Conservation (phyloP, 192 early-diverging fungal species). For the Dissophora globulifera region DNA sequence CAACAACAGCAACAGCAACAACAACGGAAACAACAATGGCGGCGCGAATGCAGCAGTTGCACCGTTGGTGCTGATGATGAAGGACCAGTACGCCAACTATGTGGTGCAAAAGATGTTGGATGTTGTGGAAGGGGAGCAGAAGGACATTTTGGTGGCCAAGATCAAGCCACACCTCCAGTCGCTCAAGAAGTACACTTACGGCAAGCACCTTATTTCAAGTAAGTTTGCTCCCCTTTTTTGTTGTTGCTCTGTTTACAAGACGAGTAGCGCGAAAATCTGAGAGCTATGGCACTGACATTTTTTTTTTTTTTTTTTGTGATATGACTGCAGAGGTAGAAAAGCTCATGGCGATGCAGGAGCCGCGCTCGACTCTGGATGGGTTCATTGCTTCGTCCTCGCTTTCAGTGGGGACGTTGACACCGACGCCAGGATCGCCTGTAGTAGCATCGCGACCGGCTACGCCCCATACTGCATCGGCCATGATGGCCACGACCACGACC, state of each 20-base stretch:
- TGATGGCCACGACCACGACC: too few relatives aligned
- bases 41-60: too few relatives aligned
- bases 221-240: conserved; percentile 24
- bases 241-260: not conserved
- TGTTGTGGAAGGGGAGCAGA: conserved; percentile 91
- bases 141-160: conserved; percentile 84
- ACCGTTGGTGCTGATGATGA: conserved; percentile 96
- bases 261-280: too few relatives aligned
- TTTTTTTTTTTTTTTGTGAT: not conserved
- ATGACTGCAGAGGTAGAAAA: conserved; percentile 48
- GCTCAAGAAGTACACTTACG: conserved; percentile 97
- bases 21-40: too few relatives aligned
- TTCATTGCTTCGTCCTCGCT: conserved; percentile 13
- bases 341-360: conserved; percentile 37
- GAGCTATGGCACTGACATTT: conserved; percentile 6
- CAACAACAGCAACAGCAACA: too few relatives aligned
- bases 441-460: not conserved
- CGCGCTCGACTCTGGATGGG: conserved; percentile 11
- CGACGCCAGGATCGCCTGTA: conserved; percentile 9
- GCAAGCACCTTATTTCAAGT: conserved; percentile 92
- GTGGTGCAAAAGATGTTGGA: conserved; percentile 99
- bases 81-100: conserved; percentile 99
- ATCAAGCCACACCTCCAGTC: conserved; percentile 93
- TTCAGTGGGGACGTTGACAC: not conserved
- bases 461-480: too few relatives aligned